Percentiles rank a stretch among this genome's conserved stretches.
Evolutionary conservation across 495 filamentous ascomycete genomes (phyloP).

Genomic region (Daldinia bambusicola): DNA sequence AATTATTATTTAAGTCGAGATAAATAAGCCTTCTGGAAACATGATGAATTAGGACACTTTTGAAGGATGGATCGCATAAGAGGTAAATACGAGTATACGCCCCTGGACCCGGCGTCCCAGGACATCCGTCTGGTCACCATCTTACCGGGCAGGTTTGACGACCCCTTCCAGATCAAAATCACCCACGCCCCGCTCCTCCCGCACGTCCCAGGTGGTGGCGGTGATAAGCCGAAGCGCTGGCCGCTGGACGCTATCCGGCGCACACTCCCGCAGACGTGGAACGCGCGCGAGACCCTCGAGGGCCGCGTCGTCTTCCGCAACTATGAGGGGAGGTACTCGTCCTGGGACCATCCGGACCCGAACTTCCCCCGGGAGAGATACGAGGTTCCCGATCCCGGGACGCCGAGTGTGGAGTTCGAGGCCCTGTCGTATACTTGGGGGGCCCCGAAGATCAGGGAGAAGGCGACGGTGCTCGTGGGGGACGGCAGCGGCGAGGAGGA

Average conservation of each 20-base stretch:
- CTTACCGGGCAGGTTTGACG: conserved; percentile 21
- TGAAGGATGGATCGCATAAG: background rate
- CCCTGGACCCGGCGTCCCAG: conserved; percentile 11
- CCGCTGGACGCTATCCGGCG: conserved; percentile 14
- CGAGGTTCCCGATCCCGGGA: background rate
- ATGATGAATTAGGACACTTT: background rate
- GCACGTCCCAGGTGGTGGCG: background rate
- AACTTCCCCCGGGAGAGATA: conserved; percentile 2
- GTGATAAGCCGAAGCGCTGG: background rate
- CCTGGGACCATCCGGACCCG: conserved; percentile 33
- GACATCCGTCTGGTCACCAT: conserved; percentile 35
- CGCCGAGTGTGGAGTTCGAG: conserved; percentile 9
- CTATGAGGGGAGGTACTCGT: background rate
- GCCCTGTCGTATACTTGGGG: conserved; percentile 35
- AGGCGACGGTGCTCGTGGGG: background rate
- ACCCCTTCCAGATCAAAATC: conserved; percentile 29
- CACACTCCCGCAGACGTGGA: conserved; percentile 16
- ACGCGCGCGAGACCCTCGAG: conserved; percentile 19
- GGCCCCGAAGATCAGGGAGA: background rate
- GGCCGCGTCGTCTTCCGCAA: conserved; percentile 24
- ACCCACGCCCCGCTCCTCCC: conserved; percentile 18
- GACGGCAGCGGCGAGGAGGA: background rate
- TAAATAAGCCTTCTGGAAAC: background rate
- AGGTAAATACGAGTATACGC: conserved; percentile 17
- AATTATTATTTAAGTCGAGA: too few species aligned